Evolutionary conservation across 345 rosid genomes (phyloP), one percentile per base, ranked within the genome.

Genomic region (Sisymbrium altissimum): DNA sequence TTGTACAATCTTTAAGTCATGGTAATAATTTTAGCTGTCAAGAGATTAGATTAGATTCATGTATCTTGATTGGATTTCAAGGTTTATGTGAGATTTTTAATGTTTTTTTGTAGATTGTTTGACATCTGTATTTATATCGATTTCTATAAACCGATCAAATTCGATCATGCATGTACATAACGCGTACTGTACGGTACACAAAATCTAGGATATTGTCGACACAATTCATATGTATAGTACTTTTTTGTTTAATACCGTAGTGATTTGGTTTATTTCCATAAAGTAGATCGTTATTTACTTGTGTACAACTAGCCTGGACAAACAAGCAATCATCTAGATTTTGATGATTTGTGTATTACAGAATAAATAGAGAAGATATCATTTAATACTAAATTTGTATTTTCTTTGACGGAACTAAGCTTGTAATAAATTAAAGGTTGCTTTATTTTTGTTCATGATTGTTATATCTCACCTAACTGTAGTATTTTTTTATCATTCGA

Each of bases 1-100:
- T 44, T 18, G 67, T 7, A 46, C 9, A 18, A 10, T 58, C 46
- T 72, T 72, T 8, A 64, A 72, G 70, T 11, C 43, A 29, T 57
- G 77, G 57, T 73, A 55, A 73, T 7, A 43, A 50, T 39, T n/a
- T 50, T 49, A 44, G 71, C 40, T 73, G 30, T 55, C 71, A 45
- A n/a, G 19, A 56, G 43, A 43, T 13, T 49, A 44, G 14, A 11
- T 63, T 17, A 19, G 17, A 17, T 66, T 38, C 33, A 35, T 66
- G 66, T 25, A 56, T 25, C 32, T 63, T 17, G 69, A 41, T 72
- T 63, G 62, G 12, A 32, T 62, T 12, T 39, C 2, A 50, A 50
- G 23, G 14, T 52, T 52, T 52, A 23, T 11, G 5, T 50, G 30
- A 21, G 25, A 23, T 23, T 21, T 36, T 23, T 23, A 12, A 11